Base-by-base conservation (phyloP, 441 rosid genomes). In the Brassica hybrid region DNA sequence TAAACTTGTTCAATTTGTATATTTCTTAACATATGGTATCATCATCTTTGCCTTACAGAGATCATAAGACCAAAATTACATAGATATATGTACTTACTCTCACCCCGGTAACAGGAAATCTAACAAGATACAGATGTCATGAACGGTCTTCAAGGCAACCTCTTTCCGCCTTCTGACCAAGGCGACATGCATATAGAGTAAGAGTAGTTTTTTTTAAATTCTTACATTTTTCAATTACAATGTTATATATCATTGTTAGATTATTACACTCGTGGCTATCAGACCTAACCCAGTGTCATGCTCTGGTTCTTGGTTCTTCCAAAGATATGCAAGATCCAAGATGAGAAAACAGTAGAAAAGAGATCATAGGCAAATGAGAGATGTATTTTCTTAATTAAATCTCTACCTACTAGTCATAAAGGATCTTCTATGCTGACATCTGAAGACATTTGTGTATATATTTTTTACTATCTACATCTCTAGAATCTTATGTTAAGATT, bases 181-280 rank as follows among this genome's bases (percentile, higher is more conserved):
- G 96, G 97, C 13, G 91, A 97, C 90, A 83, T 94, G 97, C 92
- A 89, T 86, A 86, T 94, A 73, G 97, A 90, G 96, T 94, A 90
- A 27, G 38, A 21, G 38, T 36, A 73, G 7, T n/a, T 48, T 13
- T 19, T 5, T 48, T 13, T 19, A 2, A 74, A 7, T 34, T 59
- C 52, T 36, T 16, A 13, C 48, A 9, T 57, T 57, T 19, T 57
- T 21, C 30, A 12, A 19, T 57, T 57, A 56, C 27, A 18, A 43
- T 56, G 0, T 0, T 21, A 18, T 8, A 18, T 56, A 7, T 45
- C 12, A 34, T 17, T 61, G 27, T 5, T 8, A 2, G 74, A 72
- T 34, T 34, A 45, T 59, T 5, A 23, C 43, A 60, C 73, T 17
- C 30, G 17, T 50, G 13, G 18, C 7, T 23, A 5, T 59, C 18